phyloP scores from a whole-genome alignment of 495 filamentous ascomycete genomes.

The Penicillium taxi region DNA sequence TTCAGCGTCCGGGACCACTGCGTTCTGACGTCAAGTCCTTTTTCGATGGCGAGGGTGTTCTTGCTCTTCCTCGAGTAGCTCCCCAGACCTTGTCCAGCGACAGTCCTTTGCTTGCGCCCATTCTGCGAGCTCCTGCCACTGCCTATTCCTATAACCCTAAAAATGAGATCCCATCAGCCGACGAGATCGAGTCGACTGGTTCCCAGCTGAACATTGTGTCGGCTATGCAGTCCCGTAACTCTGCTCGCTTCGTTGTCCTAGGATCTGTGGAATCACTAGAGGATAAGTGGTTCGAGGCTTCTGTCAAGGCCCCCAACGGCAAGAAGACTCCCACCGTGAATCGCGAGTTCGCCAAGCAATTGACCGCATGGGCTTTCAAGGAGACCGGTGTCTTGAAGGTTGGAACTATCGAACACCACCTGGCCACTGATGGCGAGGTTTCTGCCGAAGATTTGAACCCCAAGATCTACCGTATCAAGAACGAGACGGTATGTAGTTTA shows the following conservation, averaged over 20 bases:
- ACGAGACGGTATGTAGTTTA: slow-evolving; percentile 79
- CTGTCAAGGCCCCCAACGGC: slow-evolving; percentile 54
- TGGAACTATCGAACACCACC: slow-evolving; percentile 71
- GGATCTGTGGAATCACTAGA: slow-evolving; percentile 81
- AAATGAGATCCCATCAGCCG: slow-evolving; percentile 65
- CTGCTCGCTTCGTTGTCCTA: slow-evolving; percentile 78
- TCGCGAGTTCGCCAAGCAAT: slow-evolving; percentile 71
- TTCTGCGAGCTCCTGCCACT: slow-evolving; percentile 71
- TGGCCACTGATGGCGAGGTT: slow-evolving; percentile 41
- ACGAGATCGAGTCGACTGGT: slow-evolving; percentile 78
- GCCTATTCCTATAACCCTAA: slow-evolving; percentile 93
- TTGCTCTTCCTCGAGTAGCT: slow-evolving; percentile 74
- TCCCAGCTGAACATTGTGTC: slow-evolving; percentile 74
- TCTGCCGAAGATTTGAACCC: slow-evolving; percentile 57
- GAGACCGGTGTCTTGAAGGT: slow-evolving; percentile 86
- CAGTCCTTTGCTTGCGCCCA: slow-evolving; percentile 64
- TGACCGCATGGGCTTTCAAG: slow-evolving; percentile 88
- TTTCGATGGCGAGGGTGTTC: slow-evolving; percentile 60
- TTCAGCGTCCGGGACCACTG: slow-evolving; percentile 53
- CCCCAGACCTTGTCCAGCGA: slow-evolving; percentile 74
- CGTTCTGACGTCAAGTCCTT: slow-evolving; percentile 67
- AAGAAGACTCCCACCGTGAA: slow-evolving; percentile 63
- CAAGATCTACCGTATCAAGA: slow-evolving; percentile 90
- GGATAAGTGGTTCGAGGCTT: slow-evolving; percentile 82
- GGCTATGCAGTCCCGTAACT: slow-evolving; percentile 84